Evolutionary conservation across 2,329 filamentous ascomycete genomes (phyloP), one percentile per base, ranked within the genome.

Genomic region (Colletotrichum falcatum): DNA sequence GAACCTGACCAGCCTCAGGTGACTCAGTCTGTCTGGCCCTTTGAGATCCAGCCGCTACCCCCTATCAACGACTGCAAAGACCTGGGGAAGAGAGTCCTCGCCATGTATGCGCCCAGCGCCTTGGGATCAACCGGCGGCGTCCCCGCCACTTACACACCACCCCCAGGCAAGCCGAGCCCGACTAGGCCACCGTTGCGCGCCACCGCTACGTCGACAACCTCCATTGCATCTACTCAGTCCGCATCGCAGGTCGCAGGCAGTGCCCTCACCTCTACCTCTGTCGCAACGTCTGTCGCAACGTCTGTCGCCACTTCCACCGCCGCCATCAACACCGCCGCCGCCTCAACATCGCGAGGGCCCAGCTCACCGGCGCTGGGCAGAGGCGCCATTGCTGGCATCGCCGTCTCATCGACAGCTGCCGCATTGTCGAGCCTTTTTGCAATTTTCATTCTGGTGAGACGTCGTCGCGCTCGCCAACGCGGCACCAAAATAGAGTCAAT

Each of bases 361-460:
- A 44, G 9, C 8, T 51, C 20, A 1, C 35, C 56, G 8, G n/a
- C 42, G 3, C 5, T 70, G 30, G 56, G 58, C n/a, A 51, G 30
- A 42, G 64, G 58, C 0, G 64, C 64, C 23, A 70, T 70, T 14
- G 64, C 67, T 3, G 64, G 67, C 0, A 70, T 70, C n/a, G 64
- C 56, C 9, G 53, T 67, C 23, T 60, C 58, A 1, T 58, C 67
- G 8, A 62, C 58, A 0, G 28, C 46, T n/a, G 44, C 48, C n/a
- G 23, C 46, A 2, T 20, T 66, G 7, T 44, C 26, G 1, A 44
- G 20, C 7, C 14, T 67, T 16, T n/a, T 70, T 2, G 51, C 58
- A n/a, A 42, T n/a, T 3, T 51, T 59, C 30, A 58, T 67, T 4
- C 23, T 70, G 23, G 37, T 65, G 26, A 56, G 58, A 5, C 53